Evolutionary conservation across 2,329 filamentous ascomycete genomes (phyloP).

Genomic region (Trichoderma lentiforme): DNA sequence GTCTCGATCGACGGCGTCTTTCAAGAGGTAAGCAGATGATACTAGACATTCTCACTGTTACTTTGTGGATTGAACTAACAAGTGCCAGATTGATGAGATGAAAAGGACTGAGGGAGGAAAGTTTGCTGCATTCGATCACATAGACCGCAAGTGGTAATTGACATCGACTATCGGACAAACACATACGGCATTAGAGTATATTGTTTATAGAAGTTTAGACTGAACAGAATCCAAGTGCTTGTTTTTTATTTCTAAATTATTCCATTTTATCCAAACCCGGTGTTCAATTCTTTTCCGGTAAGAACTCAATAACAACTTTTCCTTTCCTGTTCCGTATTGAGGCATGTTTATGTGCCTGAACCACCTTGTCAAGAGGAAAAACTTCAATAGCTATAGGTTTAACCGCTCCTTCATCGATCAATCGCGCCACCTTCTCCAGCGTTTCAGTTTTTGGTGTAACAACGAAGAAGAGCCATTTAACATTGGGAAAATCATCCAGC

Average conservation of each 20-base stretch:
- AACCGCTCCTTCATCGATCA: constrained; percentile 26
- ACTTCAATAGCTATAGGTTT: constrained; percentile 23
- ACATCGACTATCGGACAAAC: not conserved
- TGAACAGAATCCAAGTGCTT: not conserved
- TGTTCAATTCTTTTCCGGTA: not conserved
- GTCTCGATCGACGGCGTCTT: not conserved
- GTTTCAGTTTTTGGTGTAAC: constrained; percentile 24
- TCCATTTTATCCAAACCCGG: not conserved
- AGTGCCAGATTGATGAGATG: not conserved
- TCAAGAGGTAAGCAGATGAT: not conserved
- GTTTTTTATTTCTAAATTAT: not conserved
- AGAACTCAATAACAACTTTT: constrained; percentile 31
- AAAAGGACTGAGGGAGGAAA: not conserved
- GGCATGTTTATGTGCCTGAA: constrained; percentile 29
- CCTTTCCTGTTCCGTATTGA: constrained; percentile 22
- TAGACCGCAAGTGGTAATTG: not conserved
- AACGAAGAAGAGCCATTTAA: constrained; percentile 32
- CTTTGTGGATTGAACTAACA: not conserved
- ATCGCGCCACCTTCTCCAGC: constrained; percentile 20
- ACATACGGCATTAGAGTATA: not conserved
- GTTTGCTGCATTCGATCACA: not conserved
- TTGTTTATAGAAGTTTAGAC: not conserved
- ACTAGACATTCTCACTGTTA: not conserved
- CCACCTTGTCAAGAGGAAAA: constrained; percentile 25
- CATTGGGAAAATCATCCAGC: constrained; percentile 18